These are phyloP conservation scores for Aspergillus luchuensis DNA, from an alignment of 2,329 filamentous ascomycete genomes.

Conservation along the genomic window DNA sequence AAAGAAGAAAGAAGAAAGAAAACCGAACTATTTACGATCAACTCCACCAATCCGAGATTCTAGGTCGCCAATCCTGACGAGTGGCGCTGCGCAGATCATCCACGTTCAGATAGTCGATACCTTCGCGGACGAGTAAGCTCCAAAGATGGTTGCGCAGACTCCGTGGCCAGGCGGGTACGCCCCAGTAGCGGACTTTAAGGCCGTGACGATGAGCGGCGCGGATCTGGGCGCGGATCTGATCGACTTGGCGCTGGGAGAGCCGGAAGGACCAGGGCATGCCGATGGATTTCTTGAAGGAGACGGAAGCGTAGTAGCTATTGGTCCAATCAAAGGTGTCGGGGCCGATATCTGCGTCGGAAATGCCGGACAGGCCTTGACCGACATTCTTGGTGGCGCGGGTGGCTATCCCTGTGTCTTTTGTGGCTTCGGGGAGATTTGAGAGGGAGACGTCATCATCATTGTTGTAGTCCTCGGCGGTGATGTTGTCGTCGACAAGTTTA, in stretches of 20 bases:
- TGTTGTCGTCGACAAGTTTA: constrained; percentile 31
- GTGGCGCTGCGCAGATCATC: constrained; percentile 58
- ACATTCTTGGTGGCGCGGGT: constrained; percentile 24
- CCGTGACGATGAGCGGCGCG: constrained; percentile 54
- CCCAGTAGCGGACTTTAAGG: constrained; percentile 60
- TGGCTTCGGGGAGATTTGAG: not conserved
- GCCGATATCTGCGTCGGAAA: constrained; percentile 34
- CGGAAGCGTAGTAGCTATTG: constrained; percentile 62
- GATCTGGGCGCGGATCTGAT: constrained; percentile 55
- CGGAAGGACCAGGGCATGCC: constrained; percentile 54
- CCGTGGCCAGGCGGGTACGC: constrained; percentile 57
- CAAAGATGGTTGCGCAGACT: constrained; percentile 57
- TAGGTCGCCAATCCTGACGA: constrained; percentile 49
- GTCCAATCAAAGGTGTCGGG: constrained; percentile 49
- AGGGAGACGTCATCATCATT: constrained; percentile 22
- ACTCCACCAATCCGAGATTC: constrained; percentile 37
- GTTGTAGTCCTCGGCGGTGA: not conserved
- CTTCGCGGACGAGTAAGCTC: constrained; percentile 56
- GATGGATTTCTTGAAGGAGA: constrained; percentile 53
- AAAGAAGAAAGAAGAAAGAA: not conserved
- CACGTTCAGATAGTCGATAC: constrained; percentile 60
- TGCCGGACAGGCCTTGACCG: constrained; percentile 52
- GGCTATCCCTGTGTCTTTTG: not conserved
- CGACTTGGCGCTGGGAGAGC: constrained; percentile 49
- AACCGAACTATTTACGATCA: constrained; percentile 13